Conservation (phyloP, 768 basidiomycete species). For the Calvatia gigantea region DNA sequence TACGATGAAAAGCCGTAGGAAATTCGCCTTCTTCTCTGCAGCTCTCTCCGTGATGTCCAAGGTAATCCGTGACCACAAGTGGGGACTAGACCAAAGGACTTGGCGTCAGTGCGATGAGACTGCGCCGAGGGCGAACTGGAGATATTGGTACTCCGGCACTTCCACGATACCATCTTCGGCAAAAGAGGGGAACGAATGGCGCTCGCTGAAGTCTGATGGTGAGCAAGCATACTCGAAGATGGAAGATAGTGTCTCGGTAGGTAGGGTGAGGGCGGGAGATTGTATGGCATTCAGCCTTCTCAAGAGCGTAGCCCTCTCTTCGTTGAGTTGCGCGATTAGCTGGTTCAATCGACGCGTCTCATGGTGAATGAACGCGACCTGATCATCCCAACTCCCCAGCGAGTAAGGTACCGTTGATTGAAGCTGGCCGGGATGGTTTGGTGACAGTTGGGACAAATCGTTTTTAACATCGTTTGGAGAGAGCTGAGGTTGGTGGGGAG, state of each 20-base stretch:
- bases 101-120: conserved; percentile 6
- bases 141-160: neutral
- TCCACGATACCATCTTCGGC: neutral
- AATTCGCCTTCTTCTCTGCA: neutral
- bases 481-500: neutral
- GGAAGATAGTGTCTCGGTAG: neutral
- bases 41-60: neutral
- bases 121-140: neutral
- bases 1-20: neutral
- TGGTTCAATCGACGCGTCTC: neutral
- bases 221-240: neutral
- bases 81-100: neutral
- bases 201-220: neutral
- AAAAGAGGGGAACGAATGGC: neutral
- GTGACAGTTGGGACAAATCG: neutral
- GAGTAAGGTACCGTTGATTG: neutral
- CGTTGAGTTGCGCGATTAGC: neutral
- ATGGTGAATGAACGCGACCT: neutral
- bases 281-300: neutral
- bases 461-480: neutral
- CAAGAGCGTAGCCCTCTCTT: neutral
- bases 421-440: neutral
- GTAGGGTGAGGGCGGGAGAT: neutral
- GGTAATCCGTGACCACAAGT: neutral
- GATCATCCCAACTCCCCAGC: neutral